Evolutionary conservation across 345 rosid genomes (phyloP), one percentile per base, ranked within the genome.

Genomic region (Ricinus communis): DNA sequence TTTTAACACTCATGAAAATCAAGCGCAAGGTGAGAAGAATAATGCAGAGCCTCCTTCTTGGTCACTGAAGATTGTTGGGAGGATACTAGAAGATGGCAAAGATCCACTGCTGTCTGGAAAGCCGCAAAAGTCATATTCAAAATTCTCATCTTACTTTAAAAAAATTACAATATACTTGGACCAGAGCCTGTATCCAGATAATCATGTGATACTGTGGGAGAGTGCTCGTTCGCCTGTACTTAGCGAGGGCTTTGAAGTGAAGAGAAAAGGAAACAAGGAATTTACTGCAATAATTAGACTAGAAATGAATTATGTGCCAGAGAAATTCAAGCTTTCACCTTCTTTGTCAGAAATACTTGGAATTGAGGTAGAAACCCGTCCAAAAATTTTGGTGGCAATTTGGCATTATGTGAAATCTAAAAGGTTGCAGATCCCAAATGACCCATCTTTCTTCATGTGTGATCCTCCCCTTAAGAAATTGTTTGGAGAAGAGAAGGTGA

Each of bases 161-260:
- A 87, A 83, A 69, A 78, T 87, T 51, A 85, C 88, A 21, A 74
- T 87, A 75, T 83, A 81, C 79, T 70, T 87, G 79, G 91, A 87
- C 64, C 87, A 82, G 74, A 80, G 77, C 76, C 80, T 87, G 16
- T 87, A 83, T 76, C 86, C 87, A 7, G 85, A 85, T 68, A 87
- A 78, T 59, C 87, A 85, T 31, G 86, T 87, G 27, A 85, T 87
- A 62, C 60, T 85, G 30, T 87, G 91, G 87, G 88, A 87, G 74
- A 81, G 80, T 78, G 67, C 83, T 55, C 79, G 87, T 21, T 85
- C 88, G 0, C 84, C 88, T 55, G 85, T 71, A 50, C 84, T 83
- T 50, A 86, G 74, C 12, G 91, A 87, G 64, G 91, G 88, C 49
- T 85, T 87, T 74, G 91, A 87, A 82, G 82, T 87, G 56, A 87